phyloP scores from a whole-genome alignment of 768 basidiomycete genomes.

The Clitopilus hobsonii region DNA sequence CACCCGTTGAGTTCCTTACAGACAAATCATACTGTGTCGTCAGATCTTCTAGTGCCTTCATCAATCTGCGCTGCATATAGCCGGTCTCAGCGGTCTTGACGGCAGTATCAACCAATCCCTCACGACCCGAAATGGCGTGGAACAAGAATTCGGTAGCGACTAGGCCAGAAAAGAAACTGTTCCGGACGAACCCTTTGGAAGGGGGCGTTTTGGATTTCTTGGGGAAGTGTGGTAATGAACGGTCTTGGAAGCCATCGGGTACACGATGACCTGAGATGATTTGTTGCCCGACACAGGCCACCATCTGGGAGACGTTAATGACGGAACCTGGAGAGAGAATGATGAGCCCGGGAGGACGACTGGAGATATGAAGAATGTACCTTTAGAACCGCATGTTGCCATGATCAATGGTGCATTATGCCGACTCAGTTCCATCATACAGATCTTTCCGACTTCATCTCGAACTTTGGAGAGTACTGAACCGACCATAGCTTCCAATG shows the following conservation, averaged over 20 bases:
- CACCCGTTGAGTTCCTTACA: slow-evolving; percentile 91
- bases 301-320: slow-evolving; percentile 99
- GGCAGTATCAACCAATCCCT: slow-evolving; percentile 98
- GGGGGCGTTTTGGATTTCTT: slow-evolving; percentile 96
- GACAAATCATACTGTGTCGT: slow-evolving; percentile 95
- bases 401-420: slow-evolving; percentile 97
- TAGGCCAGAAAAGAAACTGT: slow-evolving; percentile 93
- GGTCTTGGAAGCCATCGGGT: slow-evolving; percentile 97
- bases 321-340: slow-evolving; percentile 63
- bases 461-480: slow-evolving; percentile 91
- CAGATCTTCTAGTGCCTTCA: slow-evolving; percentile 98
- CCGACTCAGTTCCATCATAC: slow-evolving; percentile 96
- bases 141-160: slow-evolving; percentile 95
- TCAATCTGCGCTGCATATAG: slow-evolving; percentile 97
- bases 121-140: slow-evolving; percentile 98
- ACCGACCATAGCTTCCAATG: slow-evolving; percentile 94
- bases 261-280: slow-evolving; percentile 98
- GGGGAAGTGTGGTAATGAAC: slow-evolving; percentile 96
- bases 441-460: slow-evolving; percentile 93
- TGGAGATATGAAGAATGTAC: slow-evolving; percentile 29
- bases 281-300: slow-evolving; percentile 99
- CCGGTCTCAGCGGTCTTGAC: slow-evolving; percentile 99
- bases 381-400: slow-evolving; percentile 99
- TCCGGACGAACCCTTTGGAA: slow-evolving; percentile 96
- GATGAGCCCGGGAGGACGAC: neutral